Base-by-base conservation (phyloP, 768 basidiomycete genomes). In the Rhodotorula diobovata region DNA sequence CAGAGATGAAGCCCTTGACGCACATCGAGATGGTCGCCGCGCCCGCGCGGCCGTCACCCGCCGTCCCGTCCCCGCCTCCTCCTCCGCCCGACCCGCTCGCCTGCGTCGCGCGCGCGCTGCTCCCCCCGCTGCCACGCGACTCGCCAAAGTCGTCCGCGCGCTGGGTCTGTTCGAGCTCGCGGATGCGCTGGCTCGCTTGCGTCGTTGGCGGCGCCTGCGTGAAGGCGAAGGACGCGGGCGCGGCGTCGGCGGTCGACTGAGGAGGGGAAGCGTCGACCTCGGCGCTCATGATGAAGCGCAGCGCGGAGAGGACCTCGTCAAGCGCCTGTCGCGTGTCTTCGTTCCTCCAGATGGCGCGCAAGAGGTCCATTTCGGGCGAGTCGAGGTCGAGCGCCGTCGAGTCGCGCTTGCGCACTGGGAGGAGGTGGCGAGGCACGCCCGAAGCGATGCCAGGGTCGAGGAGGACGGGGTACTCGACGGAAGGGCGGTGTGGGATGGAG, bases 81-180 rank as follows among this genome's bases (percentile, higher is more conserved):
- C 25, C 62, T 12, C 35, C 56, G 16, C 6, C 35, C n/a, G 32
- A 25, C 41, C 18, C 16, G 30, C 32, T 16, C 32, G 23, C 56
- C 39, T 2, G 57, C 37, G 12, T 66, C 34, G 15, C 62, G 10
- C 15, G 64, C 62, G 11, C 67, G 41, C 15, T 64, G 54, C 45
- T 50, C 34, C 10, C 46, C 8, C 41, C 41, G 39, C 39, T 41
- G 3, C 30, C 48, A 15, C 60, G 55, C 28, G 73, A 50, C 21
- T 69, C 71, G 43, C 65, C 77, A 54, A 78, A 78, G n/a, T 73
- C 78, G 67, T 76, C 77, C 30, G 67, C 69, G 30, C 60, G 62
- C 37, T 68, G 61, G 8, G 60, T 65, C 48, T 43, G 21, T 37
- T 63, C 69, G 60, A 70, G 56, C 21, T 71, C 70, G 18, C 43